A percentile compares a stretch with the other conserved stretches of the same genome.
phyloP scores from a whole-genome alignment of 176 grass and related monocot genomes.

The Bolboschoenus planiculmis region DNA sequence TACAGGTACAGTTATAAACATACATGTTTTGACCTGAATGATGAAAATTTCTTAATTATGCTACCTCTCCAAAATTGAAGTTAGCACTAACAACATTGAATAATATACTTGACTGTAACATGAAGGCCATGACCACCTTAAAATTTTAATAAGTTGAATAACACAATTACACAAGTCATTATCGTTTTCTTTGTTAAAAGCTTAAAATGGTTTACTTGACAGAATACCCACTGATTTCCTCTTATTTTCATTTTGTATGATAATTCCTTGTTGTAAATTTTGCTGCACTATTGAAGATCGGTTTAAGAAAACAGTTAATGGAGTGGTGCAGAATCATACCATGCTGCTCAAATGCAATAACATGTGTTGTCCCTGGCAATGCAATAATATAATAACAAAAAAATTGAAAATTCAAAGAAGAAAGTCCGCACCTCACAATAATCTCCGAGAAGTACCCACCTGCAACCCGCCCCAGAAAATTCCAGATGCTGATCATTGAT shows the following conservation, averaged over 20 bases:
- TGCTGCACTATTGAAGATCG: neutral
- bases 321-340: neutral
- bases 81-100: neutral
- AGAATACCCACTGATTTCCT: neutral
- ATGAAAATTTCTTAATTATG: neutral
- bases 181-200: neutral
- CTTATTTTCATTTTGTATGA: neutral
- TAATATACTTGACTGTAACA: neutral
- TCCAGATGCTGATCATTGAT: slow-evolving; percentile 90
- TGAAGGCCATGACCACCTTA: neutral
- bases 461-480: slow-evolving; percentile 84
- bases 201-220: neutral
- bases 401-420: neutral
- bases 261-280: neutral
- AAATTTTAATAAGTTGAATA: neutral
- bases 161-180: neutral
- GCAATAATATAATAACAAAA: neutral
- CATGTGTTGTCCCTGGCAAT: neutral
- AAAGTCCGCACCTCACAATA: slow-evolving; percentile 61
- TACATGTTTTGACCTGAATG: neutral
- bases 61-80: neutral
- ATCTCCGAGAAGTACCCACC: slow-evolving; percentile 92
- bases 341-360: neutral
- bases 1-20: neutral
- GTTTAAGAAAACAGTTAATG: neutral